Evolutionary conservation across 495 filamentous ascomycete genomes (phyloP), one percentile per base, ranked within the genome.

Genomic region (Parathielavia appendiculata): DNA sequence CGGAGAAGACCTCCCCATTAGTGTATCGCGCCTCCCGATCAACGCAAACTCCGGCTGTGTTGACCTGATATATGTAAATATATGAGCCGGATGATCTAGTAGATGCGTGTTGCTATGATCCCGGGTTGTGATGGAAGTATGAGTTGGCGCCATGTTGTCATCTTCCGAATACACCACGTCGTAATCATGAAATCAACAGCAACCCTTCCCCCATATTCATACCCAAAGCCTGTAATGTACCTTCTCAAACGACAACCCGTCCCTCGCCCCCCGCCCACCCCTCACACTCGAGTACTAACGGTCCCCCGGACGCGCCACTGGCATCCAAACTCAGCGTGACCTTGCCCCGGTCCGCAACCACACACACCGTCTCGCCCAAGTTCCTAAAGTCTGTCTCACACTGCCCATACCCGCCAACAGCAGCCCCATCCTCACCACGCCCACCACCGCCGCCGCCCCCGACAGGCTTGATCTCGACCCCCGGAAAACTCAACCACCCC

Each of bases 351-450:
- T 93, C 86, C 17, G 84, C 81, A 35, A 96, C 73, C 1, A 97
- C 90, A 36, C 86, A 68, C 10, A 97, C 78, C 36, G 83, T 86
- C 75, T 95, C 85, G 4, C 83, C 88, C 55, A 87, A 74, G 62
- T 88, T 92, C 60, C 80, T 75, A 60, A 87, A 89, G 64, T 96
- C 89, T 20, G 86, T 88, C 74, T 96, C 91, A 65, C 86, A 89
- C 76, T 78, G 57, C 11, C 64, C 63, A n/a, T 30, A 30, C 7
- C 50, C 52, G 19, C 43, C 58, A 6, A 48, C 48, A 4, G 50
- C 35, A 51, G 48, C 52, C 20, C 40, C 58, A 6, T 48, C 48
- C 4, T 34, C 14, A 12, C 32, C 48, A 39, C 48, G 12, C 9
- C 56, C 9, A 39, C 59, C 2, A 34, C 34, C 55, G 0, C 45